These are phyloP conservation scores for Coelastrella sp. DNA, from an alignment of 139 green algal genomes.

Conservation along the genomic window DNA sequence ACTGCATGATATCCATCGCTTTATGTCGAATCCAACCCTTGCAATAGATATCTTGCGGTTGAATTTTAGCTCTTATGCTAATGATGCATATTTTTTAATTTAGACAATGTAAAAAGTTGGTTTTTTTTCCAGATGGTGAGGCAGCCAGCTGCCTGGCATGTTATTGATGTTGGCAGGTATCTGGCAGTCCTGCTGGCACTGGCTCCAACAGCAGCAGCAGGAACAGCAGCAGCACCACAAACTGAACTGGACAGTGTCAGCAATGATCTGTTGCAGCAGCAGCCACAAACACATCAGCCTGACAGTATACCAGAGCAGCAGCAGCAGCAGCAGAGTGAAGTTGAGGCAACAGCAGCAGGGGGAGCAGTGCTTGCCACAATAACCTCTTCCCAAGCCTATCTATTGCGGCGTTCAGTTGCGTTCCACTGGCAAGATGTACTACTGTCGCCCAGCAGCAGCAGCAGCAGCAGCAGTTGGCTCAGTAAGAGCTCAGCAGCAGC, in stretches of 20 bases:
- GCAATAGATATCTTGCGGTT: too few relatives aligned
- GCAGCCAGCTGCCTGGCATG: too few relatives aligned
- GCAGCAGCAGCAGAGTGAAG: constrained; percentile 7
- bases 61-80: too few relatives aligned
- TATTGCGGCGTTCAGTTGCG: background rate
- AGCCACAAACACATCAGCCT: background rate
- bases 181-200: too few relatives aligned
- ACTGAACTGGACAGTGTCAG: background rate
- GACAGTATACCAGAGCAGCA: background rate
- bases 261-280: background rate
- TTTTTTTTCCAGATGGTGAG: too few relatives aligned
- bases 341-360: background rate
- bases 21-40: too few relatives aligned
- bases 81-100: too few relatives aligned
- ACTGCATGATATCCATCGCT: too few relatives aligned
- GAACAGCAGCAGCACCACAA: background rate
- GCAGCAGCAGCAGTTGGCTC: constrained; percentile 3
- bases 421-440: constrained; percentile 5
- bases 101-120: too few relatives aligned
- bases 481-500: background rate
- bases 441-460: background rate
- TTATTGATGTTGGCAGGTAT: too few relatives aligned
- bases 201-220: too few relatives aligned
- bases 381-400: background rate
- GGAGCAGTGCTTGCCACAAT: background rate